Evolutionary conservation across 106 monocot genomes (phyloP), one percentile per base, ranked within the genome.

Genomic region (Dendrobium chrysotoxum): DNA sequence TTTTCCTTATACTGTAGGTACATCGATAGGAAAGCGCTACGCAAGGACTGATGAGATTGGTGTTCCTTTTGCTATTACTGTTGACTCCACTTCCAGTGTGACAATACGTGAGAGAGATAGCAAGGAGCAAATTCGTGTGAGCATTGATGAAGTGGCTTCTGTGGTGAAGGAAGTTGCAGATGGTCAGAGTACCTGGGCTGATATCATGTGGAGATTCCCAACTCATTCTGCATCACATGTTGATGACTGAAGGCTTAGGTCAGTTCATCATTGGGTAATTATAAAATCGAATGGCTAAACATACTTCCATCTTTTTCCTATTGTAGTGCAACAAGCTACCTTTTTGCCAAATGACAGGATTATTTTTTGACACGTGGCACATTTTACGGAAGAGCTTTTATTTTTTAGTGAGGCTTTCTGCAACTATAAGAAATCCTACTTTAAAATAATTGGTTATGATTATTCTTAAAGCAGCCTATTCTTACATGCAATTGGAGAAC

Each of bases 51-150:
- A 82, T 77, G 82, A 83, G 76, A 77, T 76, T 13, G 82, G 82
- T 9, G 82, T 82, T 67, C 77, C 82, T 12, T 82, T 82, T 53
- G 98, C 98, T 6, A 61, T 99, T 38, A 99, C 98, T 5, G 95
- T 99, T 0, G 98, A 95, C 80, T 87, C 86, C 18, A 87, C 88
- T 0, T 75, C 80, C 0, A 83, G 66, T 6, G 95, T 99, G 28
- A 99, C 98, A 0, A 83, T 99, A 50, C 87, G 98, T 4, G 98
- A 99, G 77, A 86, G 95, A 61, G 98, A 99, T 68, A 99, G 90
- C 84, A 95, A 88, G 89, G 82, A 95, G 72, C 98, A 99, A 83
- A 88, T 99, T 65, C 91, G 98, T 7, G 98, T 99, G 1, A 77
- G 81, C 44, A 82, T 93, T 8, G 87, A 89, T 20, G 92, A 93